Base-by-base conservation (phyloP, 1,284 basidiomycete species). In the Ustilago loliicola region DNA sequence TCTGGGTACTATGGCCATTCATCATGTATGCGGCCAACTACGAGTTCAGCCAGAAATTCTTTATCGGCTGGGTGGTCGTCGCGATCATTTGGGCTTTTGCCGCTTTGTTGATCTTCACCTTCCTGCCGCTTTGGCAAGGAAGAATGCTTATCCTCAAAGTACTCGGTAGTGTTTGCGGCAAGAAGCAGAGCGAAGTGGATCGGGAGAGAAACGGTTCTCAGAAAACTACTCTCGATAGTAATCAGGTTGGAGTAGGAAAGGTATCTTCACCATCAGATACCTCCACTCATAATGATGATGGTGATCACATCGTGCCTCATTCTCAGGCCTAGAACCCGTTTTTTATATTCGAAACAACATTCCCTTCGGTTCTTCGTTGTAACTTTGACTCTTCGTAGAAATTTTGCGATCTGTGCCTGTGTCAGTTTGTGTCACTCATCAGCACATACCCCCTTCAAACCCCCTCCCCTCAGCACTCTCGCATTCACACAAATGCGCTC, bases 1-100 rank as follows among this genome's bases (percentile, higher is more conserved):
- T 85, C n/a, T 81, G 83, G 78, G 52, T 86, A 19, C 65, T 86
- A 6, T 84, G 82, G 82, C 85, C 85, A 0, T 81, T 85, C 36
- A 73, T 75, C 29, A 81, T 86, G 72, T 86, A 84, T 61, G 80
- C 76, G 7, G 76, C 79, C 38, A 78, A 82, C 61, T 80, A 84
- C 68, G 72, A 74, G 54, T 86, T 86, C 52, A 63, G 66, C 21
- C 61, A 55, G 23, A 53, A 54, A 2, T 86, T 86, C 62, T 85
- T 86, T 32, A 52, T 59, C 3, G 84, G 84, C 19, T 85, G 84
- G 83, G 66, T 83, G 10, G 69, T 81, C 17, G 83, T 86, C 17
- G 65, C 70, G 1, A 61, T 83, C 56, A 80, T 83, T 25, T 86
- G 84, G 83, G 80, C 70, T 15, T 78, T 80, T 53, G 69, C 54